Evolutionary conservation across 352 stramenopile species (phyloP).

Genomic region (Phytophthora aleatoria): DNA sequence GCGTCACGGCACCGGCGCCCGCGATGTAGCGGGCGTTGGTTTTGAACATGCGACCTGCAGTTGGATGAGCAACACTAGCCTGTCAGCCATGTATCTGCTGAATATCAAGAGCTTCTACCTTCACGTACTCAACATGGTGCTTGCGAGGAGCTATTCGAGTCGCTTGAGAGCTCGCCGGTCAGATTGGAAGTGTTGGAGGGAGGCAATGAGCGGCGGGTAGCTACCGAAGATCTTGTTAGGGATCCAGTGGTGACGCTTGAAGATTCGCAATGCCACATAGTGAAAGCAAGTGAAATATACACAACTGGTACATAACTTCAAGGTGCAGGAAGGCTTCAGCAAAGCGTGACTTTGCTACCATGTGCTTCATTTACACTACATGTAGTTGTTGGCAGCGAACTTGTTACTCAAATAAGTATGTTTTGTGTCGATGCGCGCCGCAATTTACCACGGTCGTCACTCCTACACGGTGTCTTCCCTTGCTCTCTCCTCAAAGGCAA

Average conservation of each 20-base stretch:
- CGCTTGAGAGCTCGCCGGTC: slow-evolving; percentile 14
- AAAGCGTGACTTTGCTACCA: background rate
- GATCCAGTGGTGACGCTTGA: slow-evolving; percentile 13
- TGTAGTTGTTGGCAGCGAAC: slow-evolving; percentile 13
- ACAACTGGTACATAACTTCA: slow-evolving; percentile 23
- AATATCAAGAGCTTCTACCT: slow-evolving; percentile 1
- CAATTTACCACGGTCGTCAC: slow-evolving; percentile 13
- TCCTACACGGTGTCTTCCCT: slow-evolving; percentile 20
- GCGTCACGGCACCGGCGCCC: slow-evolving; percentile 56
- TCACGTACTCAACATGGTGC: slow-evolving; percentile 41
- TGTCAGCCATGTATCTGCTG: slow-evolving; percentile 1
- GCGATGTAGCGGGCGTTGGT: slow-evolving; percentile 62
- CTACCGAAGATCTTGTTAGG: slow-evolving; percentile 1
- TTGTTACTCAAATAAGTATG: slow-evolving; percentile 45
- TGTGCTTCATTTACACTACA: background rate
- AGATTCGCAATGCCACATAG: slow-evolving; percentile 23
- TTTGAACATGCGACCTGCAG: slow-evolving; percentile 55
- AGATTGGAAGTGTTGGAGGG: slow-evolving; percentile 29
- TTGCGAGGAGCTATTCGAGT: background rate
- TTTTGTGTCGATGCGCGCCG: slow-evolving; percentile 29
- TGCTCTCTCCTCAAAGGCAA: slow-evolving; percentile 25
- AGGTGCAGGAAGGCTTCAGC: slow-evolving; percentile 1
- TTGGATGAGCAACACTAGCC: background rate
- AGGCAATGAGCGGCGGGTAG: slow-evolving; percentile 6
- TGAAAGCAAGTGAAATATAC: slow-evolving; percentile 7